Base-by-base conservation (phyloP, 1,139 yeast genomes). In the Zygosaccharomyces pseudobailii region DNA sequence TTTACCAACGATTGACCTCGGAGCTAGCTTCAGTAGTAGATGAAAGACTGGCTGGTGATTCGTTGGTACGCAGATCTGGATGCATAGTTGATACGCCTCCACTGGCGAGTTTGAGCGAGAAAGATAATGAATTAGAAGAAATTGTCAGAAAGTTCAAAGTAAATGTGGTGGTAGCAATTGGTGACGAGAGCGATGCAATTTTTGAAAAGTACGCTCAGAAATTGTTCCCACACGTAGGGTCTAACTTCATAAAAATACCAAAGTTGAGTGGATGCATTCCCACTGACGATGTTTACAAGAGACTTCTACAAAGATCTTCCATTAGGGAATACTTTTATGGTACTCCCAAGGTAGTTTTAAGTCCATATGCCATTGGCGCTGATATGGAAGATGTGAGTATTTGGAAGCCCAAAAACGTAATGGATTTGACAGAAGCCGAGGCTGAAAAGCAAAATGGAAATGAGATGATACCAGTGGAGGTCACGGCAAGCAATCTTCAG, bases 311-410 rank as follows among this genome's bases (percentile, higher is more conserved):
- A 64, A 87, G 89, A 58, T 77, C 79, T 43, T 73, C 84, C 5
- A 87, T 92, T 46, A 81, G 82, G 61, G 95, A 89, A 60, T 94
- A 92, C 65, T 94, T 94, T 60, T 88, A 94, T 61, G 98, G 98
- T 1, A 78, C 79, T 13, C 40, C 50, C 5, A 75, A 75, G 45
- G 78, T 80, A 6, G 80, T 84, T 4, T 72, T 94, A 45, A 85
- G 95, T 5, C 98, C 99, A 1, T 82, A 76, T 55, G 79, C 87
- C 0, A 71, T 80, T 6, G 79, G 84, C 5, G 76, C 75, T 1
- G 80, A 76, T 53, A 70, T 72, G 47, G 68, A 72, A 7, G 76
- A 76, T 35, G 62, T 83, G 1, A 66, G 71, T 0, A 77, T 80
- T 1, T 76, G 74, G 64, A 72, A 75, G 47, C 82, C 85, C 7